These are phyloP conservation scores for Durusdinium trenchii DNA, from an alignment of 73 alveolate genomes.

Conservation along the genomic window DNA sequence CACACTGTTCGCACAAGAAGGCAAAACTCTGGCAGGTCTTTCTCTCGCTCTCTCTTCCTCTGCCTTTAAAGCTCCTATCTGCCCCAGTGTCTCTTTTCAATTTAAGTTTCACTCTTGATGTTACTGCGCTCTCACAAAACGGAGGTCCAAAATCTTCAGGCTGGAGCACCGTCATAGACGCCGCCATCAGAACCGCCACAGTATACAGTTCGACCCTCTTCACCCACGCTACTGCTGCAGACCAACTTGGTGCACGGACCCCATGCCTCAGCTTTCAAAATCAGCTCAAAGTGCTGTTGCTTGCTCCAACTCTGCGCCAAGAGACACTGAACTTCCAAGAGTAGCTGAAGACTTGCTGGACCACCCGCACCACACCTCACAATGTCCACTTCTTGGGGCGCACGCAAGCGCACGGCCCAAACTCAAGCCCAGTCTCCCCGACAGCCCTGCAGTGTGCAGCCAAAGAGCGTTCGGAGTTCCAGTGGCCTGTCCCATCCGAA, in stretches of 20 bases:
- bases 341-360: slow-evolving; percentile 89
- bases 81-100: too few species aligned
- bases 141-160: too few species aligned
- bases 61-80: too few species aligned
- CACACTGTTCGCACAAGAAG: not conserved
- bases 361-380: slow-evolving; percentile 87
- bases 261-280: slow-evolving; percentile 46
- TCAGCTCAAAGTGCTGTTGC: not conserved
- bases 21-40: too few species aligned
- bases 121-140: too few species aligned
- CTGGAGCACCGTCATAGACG: slow-evolving; percentile 6
- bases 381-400: not conserved
- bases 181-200: slow-evolving; percentile 89
- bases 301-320: not conserved
- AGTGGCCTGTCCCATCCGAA: slow-evolving; percentile 60
- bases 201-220: slow-evolving; percentile 25
- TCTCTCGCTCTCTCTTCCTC: too few species aligned
- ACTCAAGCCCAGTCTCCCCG: not conserved
- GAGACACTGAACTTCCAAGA: slow-evolving; percentile 48
- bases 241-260: slow-evolving; percentile 42
- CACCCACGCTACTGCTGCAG: not conserved
- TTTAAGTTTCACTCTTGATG: too few species aligned
- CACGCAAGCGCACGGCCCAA: not conserved
- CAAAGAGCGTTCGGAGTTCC: slow-evolving; percentile 70
- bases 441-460: not conserved